Conservation (phyloP, 371 early-diverging fungal genomes). For the Chytridiales sp. region DNA sequence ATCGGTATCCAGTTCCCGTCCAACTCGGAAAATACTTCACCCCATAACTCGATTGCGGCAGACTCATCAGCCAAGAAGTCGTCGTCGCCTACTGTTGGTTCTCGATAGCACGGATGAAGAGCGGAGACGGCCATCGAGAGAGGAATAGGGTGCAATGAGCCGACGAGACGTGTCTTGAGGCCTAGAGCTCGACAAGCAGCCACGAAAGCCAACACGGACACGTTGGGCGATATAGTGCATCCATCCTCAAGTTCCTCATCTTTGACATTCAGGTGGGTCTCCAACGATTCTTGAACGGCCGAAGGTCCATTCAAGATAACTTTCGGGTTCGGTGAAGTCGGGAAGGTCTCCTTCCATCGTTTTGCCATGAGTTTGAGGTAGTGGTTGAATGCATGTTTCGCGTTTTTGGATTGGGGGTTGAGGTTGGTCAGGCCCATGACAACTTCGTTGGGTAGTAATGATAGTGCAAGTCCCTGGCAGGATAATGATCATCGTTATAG, state of each 20-base stretch:
- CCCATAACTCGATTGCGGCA: slow-evolving; percentile 52
- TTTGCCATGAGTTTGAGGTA: slow-evolving; percentile 17
- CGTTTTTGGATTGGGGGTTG: no score
- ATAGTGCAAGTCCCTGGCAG: slow-evolving; percentile 38
- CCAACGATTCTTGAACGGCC: slow-evolving; percentile 24
- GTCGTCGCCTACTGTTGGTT: not conserved
- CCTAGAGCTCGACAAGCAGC: slow-evolving; percentile 55
- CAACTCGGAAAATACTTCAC: slow-evolving; percentile 54
- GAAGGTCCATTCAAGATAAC: no score
- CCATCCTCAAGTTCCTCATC: slow-evolving; percentile 28
- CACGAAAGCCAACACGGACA: slow-evolving; percentile 59
- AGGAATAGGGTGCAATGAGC: slow-evolving; percentile 65
- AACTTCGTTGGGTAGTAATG: slow-evolving; percentile 49
- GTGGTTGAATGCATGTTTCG: no score
- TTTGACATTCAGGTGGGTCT: slow-evolving; percentile 17
- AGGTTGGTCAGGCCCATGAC: slow-evolving; percentile 39
- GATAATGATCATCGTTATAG: slow-evolving; percentile 9
- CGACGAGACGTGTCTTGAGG: slow-evolving; percentile 59
- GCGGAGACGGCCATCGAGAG: slow-evolving; percentile 38
- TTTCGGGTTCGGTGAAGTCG: no score
- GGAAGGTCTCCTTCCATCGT: slow-evolving; percentile 21
- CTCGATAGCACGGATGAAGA: not conserved
- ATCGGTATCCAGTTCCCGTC: slow-evolving; percentile 60
- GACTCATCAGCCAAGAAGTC: slow-evolving; percentile 18
- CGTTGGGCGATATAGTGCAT: slow-evolving; percentile 40